These are phyloP conservation scores for Rhizopus sp. DNA, from an alignment of 371 early-diverging fungal species.

Conservation along the genomic window DNA sequence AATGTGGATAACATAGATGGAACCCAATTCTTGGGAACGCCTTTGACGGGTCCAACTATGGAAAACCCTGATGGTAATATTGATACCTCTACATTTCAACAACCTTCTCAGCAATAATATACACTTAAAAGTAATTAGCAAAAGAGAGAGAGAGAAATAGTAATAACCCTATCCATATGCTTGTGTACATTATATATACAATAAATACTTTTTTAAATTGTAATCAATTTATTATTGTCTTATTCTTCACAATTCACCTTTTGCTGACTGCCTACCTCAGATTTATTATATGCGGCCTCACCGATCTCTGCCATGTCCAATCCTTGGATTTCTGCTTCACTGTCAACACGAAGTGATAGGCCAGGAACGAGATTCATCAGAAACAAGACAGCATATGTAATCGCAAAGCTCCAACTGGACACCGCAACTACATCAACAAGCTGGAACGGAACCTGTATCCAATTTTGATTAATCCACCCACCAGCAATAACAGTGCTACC, in stretches of 20 bases:
- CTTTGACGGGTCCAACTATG: slow-evolving; percentile 40
- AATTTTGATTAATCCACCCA: slow-evolving; percentile 84
- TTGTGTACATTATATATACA: neutral
- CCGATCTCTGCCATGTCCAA: slow-evolving; percentile 81
- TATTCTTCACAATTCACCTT: neutral
- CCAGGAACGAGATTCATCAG: slow-evolving; percentile 83
- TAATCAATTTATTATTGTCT: neutral
- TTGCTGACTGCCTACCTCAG: neutral
- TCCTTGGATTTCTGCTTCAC: slow-evolving; percentile 71
- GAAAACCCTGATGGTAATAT: slow-evolving; percentile 24
- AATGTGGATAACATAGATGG: slow-evolving; percentile 54
- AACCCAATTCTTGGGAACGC: slow-evolving; percentile 48
- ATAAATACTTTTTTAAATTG: neutral
- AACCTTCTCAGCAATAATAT: neutral
- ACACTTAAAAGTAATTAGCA: too few species aligned
- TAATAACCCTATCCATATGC: neutral
- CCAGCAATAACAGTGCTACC: slow-evolving; percentile 68
- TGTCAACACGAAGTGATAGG: slow-evolving; percentile 70
- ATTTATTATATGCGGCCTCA: slow-evolving; percentile 65
- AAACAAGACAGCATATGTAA: slow-evolving; percentile 73
- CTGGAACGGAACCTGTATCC: slow-evolving; percentile 81
- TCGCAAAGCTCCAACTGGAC: slow-evolving; percentile 77
- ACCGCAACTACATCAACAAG: slow-evolving; percentile 76
- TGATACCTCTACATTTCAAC: neutral
- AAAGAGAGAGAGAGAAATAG: neutral